Percentiles rank a stretch among this genome's conserved stretches.
These are phyloP conservation scores for Teratosphaeria destructans DNA, from an alignment of 2,329 filamentous ascomycete species.

Conservation along the genomic window DNA sequence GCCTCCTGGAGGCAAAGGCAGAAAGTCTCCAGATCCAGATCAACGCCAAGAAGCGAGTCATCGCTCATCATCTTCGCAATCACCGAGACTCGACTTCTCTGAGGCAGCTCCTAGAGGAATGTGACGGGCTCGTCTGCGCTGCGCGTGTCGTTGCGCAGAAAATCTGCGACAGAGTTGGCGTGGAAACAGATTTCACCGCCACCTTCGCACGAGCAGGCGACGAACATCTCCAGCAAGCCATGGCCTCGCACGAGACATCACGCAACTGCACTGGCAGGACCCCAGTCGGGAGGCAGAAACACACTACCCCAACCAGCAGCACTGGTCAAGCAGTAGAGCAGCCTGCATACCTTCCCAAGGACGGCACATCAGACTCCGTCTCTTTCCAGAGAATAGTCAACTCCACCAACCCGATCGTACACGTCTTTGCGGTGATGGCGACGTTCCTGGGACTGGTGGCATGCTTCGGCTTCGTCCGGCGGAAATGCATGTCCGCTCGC, in stretches of 20 bases:
- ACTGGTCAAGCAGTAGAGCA: background rate
- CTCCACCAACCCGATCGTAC: slow-evolving; percentile 23
- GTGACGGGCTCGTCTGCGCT: slow-evolving; percentile 34
- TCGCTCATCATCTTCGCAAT: slow-evolving; percentile 29
- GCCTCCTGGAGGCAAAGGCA: slow-evolving; percentile 20
- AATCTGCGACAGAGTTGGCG: slow-evolving; percentile 22
- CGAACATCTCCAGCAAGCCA: background rate
- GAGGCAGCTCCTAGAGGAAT: slow-evolving; percentile 31
- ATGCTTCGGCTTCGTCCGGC: slow-evolving; percentile 34
- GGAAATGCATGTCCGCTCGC: slow-evolving; percentile 40
- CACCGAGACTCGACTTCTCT: slow-evolving; percentile 30
- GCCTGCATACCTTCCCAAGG: slow-evolving; percentile 6
- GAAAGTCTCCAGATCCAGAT: slow-evolving; percentile 16
- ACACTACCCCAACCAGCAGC: background rate
- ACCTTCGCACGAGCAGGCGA: slow-evolving; percentile 1
- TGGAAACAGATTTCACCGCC: slow-evolving; percentile 10
- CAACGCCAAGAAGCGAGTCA: slow-evolving; percentile 19
- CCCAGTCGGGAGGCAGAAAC: background rate
- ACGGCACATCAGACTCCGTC: slow-evolving; percentile 6
- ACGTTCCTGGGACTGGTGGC: slow-evolving; percentile 35
- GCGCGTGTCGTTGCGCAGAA: slow-evolving; percentile 27
- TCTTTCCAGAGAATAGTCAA: slow-evolving; percentile 14
- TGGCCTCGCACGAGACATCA: slow-evolving; percentile 1
- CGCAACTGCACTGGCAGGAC: slow-evolving; percentile 1
- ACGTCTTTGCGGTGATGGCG: slow-evolving; percentile 35